These are phyloP conservation scores for Phytophthora sp. DNA, from an alignment of 352 stramenopile genomes.

Conservation along the genomic window DNA sequence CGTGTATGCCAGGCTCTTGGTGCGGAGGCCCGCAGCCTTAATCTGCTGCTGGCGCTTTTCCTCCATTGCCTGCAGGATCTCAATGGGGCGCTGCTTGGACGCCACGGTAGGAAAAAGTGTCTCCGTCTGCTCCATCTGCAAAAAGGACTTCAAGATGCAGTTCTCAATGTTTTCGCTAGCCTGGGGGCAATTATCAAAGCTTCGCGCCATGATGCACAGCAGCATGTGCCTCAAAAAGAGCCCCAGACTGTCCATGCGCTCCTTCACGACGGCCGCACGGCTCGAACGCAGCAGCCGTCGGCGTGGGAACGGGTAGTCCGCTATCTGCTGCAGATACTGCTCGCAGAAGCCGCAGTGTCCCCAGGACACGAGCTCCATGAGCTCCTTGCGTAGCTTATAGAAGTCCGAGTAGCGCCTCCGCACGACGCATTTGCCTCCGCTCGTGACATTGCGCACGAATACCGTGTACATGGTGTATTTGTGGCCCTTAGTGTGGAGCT, in stretches of 20 bases:
- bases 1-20: slow-evolving; percentile 54
- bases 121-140: slow-evolving; percentile 74
- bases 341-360: slow-evolving; percentile 75
- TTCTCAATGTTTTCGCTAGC: slow-evolving; percentile 72
- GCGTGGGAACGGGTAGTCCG: slow-evolving; percentile 80
- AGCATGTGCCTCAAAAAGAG: slow-evolving; percentile 82
- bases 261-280: slow-evolving; percentile 71
- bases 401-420: slow-evolving; percentile 88
- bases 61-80: slow-evolving; percentile 73
- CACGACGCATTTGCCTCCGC: slow-evolving; percentile 77
- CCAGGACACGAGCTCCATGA: slow-evolving; percentile 83
- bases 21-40: slow-evolving; percentile 61
- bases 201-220: slow-evolving; percentile 71
- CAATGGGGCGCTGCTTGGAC: slow-evolving; percentile 62
- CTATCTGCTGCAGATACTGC: slow-evolving; percentile 68
- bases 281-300: slow-evolving; percentile 79
- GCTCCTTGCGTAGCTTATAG: slow-evolving; percentile 83
- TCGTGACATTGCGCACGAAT: slow-evolving; percentile 77
- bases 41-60: slow-evolving; percentile 77
- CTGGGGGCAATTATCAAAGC: slow-evolving; percentile 73
- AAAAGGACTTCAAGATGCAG: slow-evolving; percentile 75
- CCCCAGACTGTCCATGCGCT: slow-evolving; percentile 84
- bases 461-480: slow-evolving; percentile 90
- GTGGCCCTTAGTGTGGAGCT: slow-evolving; percentile 44
- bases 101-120: slow-evolving; percentile 56